These are phyloP conservation scores for Diospyros kaki DNA, from an alignment of 148 eudicot species.

Conservation along the genomic window DNA sequence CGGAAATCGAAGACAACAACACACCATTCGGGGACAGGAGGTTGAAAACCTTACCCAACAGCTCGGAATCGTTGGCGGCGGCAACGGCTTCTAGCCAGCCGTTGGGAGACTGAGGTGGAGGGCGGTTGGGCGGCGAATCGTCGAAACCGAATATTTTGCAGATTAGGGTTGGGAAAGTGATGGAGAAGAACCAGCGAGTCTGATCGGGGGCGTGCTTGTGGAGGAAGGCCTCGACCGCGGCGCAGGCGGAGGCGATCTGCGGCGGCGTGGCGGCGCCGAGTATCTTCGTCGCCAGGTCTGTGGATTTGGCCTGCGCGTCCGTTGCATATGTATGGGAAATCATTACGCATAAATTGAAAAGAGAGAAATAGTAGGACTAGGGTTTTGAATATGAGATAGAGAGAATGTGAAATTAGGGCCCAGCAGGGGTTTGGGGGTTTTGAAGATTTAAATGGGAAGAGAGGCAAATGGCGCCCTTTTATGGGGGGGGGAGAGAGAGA, in stretches of 20 bases:
- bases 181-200: constrained; percentile 78
- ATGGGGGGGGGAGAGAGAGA: constrained; percentile 1
- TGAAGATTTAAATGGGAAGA: constrained; percentile 21
- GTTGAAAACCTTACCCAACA: constrained; percentile 42
- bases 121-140: constrained; percentile 36
- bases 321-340: constrained; percentile 56
- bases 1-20: constrained; percentile 53
- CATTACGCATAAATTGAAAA: constrained; percentile 24
- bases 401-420: constrained; percentile 7
- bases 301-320: constrained; percentile 67
- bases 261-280: constrained; percentile 50
- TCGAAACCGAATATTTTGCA: constrained; percentile 78
- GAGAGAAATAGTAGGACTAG: background rate
- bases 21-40: constrained; percentile 64
- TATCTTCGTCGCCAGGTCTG: constrained; percentile 63
- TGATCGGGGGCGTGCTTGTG: constrained; percentile 66
- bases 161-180: constrained; percentile 74
- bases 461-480: constrained; percentile 40
- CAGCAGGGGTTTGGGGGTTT: background rate
- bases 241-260: constrained; percentile 53
- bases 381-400: background rate
- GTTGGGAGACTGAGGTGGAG: constrained; percentile 19
- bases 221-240: constrained; percentile 59
- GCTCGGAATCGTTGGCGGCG: constrained; percentile 32
- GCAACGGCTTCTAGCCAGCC: constrained; percentile 63